Base-by-base conservation (phyloP, 495 filamentous ascomycete species). In the Lentithecium fluviatile region DNA sequence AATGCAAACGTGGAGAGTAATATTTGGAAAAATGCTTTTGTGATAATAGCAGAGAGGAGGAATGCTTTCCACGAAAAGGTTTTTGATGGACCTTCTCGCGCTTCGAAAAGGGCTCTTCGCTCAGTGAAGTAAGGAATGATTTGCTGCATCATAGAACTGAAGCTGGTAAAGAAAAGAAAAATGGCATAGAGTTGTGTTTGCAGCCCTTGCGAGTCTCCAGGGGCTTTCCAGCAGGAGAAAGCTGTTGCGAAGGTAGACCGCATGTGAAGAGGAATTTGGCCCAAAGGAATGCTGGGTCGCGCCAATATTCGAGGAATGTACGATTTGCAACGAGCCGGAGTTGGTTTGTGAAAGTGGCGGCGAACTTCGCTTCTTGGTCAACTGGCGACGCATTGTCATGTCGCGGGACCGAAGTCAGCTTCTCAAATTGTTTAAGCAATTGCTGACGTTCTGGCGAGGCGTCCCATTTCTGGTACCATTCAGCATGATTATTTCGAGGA, bases 1-100 rank as follows among this genome's bases (percentile, higher is more conserved):
- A 29, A 52, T 2, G 25, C 2, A 4, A 52, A 2, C 4, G 25
- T n/a, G 2, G 48, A 2, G 7, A 34, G 4, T 4, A 52, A 15
- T 11, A 26, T 21, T 4, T 52, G 19, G 21, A 20, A 52, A 10
- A 24, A 3, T 10, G 25, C 25, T 17, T 91, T 87, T 46, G 85
- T 82, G 17, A 85, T 20, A 66, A 90, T 81, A 53, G 83, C 81
- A 60, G 81, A 77, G 12, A 85, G 76, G n/a, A 88, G 71, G 71
- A 89, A 90, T 0, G 80, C 81, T 8, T 77, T 75, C 87, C 87
- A 90, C 32, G 79, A 81, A 70, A 90, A 92, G 10, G 80, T 80
- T 57, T 85, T 87, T 26, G 79, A 82, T 6, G 80, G 80, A 1
- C 80, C 74, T 70, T 92, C 88, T n/a, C 87, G 83, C 8, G 82